phyloP scores from a whole-genome alignment of 192 early-diverging fungal species.

The Fimicolochytrium jonesii region DNA sequence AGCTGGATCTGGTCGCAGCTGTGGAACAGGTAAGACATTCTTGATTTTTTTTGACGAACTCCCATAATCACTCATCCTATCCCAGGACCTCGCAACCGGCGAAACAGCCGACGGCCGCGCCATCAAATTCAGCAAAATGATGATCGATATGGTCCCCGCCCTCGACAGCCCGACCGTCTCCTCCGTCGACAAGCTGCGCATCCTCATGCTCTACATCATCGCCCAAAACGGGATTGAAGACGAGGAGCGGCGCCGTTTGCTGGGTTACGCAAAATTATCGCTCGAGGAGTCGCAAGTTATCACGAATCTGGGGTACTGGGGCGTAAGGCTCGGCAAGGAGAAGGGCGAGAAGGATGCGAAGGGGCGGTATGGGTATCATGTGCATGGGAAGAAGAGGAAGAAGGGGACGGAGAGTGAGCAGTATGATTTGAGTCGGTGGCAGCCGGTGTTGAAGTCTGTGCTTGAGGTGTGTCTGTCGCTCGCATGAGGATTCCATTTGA shows the following conservation, averaged over 20 bases:
- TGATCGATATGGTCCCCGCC: constrained; percentile 72
- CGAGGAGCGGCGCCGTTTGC: constrained; percentile 62
- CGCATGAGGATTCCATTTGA: too few species aligned
- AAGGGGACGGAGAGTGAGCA: constrained; percentile 56
- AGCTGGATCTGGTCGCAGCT: constrained; percentile 62
- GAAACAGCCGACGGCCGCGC: constrained; percentile 66
- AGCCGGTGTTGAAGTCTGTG: constrained; percentile 68
- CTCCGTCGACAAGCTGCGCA: constrained; percentile 65
- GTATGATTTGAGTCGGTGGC: constrained; percentile 74
- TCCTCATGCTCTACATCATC: constrained; percentile 79
- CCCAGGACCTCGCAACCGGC: constrained; percentile 71
- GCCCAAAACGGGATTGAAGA: constrained; percentile 72
- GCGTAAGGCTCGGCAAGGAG: constrained; percentile 51
- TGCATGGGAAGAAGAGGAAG: constrained; percentile 44
- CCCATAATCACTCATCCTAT: constrained; percentile 6
- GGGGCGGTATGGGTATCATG: constrained; percentile 45
- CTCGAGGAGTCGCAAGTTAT: constrained; percentile 76
- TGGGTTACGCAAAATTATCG: constrained; percentile 65
- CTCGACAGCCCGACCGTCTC: constrained; percentile 63
- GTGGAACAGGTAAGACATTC: constrained; percentile 68
- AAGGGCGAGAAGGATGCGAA: constrained; percentile 47
- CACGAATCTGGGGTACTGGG: constrained; percentile 65
- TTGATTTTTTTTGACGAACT: background rate
- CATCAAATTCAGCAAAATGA: constrained; percentile 54
- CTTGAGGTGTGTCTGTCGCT: constrained; percentile 62